Evolutionary conservation across 768 basidiomycete genomes (phyloP), one percentile per base, ranked within the genome.

Genomic region (Agaricus subrufescens): DNA sequence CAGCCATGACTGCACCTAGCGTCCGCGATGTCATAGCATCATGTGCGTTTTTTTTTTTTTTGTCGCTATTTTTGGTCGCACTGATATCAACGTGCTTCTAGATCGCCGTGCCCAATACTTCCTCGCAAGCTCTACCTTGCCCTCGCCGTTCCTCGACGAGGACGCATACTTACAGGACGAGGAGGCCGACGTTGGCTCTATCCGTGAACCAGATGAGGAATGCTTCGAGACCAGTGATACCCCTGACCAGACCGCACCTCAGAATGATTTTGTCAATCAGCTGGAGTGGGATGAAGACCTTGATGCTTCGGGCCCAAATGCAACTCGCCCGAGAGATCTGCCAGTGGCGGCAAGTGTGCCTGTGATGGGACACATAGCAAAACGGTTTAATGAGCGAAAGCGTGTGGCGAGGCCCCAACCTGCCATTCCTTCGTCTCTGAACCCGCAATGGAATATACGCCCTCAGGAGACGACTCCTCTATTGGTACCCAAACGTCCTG

Each of bases 81-180:
- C 30, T 29, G 12, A 4, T 23, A 26, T 29, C 8, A 3, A 10
- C 38, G 15, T 29, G 8, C 10, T 47, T 26, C 14, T 60, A 90
- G 88, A 89, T 66, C 83, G 82, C 52, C 80, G 88, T 30, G 74
- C 86, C 7, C 87, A 89, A 64, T 86, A 80, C 63, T 77, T 88
- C 10, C 74, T 82, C 40, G 83, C 82, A 23, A 81, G 80, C 50
- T 82, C 84, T 7, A 75, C 77, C 31, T 77, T 85, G 26, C 78
- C 77, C n/a, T 73, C 77, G 10, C 71, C 79, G 3, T 71, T 75
- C 10, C 19, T 31, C 14, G 53, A 46, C 5, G 46, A 45, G 5
- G 78, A 81, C 55, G 64, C 70, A 6, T 70, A 67, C 15, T 73
- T 73, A 52, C 66, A 70, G 19, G 72, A 77, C 34, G 72, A 73